Evolutionary conservation across 2,329 filamentous ascomycete species (phyloP), one percentile per base, ranked within the genome.

Genomic region (Curvularia hawaiiensis): DNA sequence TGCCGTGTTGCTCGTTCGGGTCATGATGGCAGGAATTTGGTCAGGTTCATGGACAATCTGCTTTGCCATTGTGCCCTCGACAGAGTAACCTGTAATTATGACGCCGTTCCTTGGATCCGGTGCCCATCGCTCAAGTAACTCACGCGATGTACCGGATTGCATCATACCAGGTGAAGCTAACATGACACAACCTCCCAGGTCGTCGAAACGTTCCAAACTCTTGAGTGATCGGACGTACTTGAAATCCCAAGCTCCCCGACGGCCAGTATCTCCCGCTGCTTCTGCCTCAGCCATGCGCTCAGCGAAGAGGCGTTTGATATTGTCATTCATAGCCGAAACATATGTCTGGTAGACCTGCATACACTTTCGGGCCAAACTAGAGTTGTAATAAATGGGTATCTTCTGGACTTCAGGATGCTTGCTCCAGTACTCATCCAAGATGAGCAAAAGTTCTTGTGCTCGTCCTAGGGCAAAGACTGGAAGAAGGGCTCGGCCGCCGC

Each of bases 331-430:
- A 54, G 93, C 92, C 48, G 93, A 92, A 48, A 98, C 92, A 70
- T 98, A 99, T 1, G 95, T 99, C 75, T 98, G 95, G 74, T 99
- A 99, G 3, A 98, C 92, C 30, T 97, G 86, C 95, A 99, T 99
- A 79, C 95, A 99, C 77, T 97, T 95, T 61, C 94, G 84, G 1
- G 95, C 95, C 41, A 98, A 85, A 69, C 96, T 97, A 69, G 91
- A 95, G 53, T 96, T 96, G 76, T 98, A 99, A 80, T 98, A 99
- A 61, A 99, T 98, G 5, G 95, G 95, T 35, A 90, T 89, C 64
- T 91, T 92, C 64, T 97, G 93, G 65, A 89, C 92, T 67, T 97
- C 93, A 0, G 87, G 80, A 71, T 99, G 94, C 55, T 92, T 91
- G 62, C 85, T 86, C 95, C 95, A 99, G 78, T 97, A 98, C 75